Percentiles rank a stretch among this genome's conserved stretches.
These are phyloP conservation scores for Pichia nanzhaoensis DNA, from an alignment of 805 yeast genomes.

Conservation along the genomic window DNA sequence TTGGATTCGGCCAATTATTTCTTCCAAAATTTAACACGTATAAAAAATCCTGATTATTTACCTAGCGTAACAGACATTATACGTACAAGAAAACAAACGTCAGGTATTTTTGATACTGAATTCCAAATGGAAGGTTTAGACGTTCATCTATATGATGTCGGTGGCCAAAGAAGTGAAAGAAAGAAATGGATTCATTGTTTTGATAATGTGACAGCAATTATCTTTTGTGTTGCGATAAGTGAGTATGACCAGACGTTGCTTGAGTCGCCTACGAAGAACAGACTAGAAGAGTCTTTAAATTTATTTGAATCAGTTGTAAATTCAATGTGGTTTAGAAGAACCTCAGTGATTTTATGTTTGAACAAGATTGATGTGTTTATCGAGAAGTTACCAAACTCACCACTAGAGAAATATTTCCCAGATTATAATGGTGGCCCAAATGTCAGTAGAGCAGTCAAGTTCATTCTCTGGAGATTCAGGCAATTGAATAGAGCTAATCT, in stretches of 20 bases:
- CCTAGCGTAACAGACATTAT: slow-evolving; percentile 76
- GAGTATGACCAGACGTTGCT: slow-evolving; percentile 85
- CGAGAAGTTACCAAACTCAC: slow-evolving; percentile 74
- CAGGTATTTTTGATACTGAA: slow-evolving; percentile 81
- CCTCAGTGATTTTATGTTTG: slow-evolving; percentile 78
- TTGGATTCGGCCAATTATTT: slow-evolving; percentile 83
- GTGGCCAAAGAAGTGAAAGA: slow-evolving; percentile 90
- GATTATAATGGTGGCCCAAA: slow-evolving; percentile 89
- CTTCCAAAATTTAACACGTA: slow-evolving; percentile 57
- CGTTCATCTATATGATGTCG: slow-evolving; percentile 74
- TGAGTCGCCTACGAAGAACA: slow-evolving; percentile 69
- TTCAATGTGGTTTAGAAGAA: slow-evolving; percentile 85
- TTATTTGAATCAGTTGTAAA: slow-evolving; percentile 87
- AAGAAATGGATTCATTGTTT: slow-evolving; percentile 95
- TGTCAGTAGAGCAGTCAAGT: slow-evolving; percentile 85
- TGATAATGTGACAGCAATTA: slow-evolving; percentile 82
- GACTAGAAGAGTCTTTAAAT: slow-evolving; percentile 75
- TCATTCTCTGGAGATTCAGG: slow-evolving; percentile 83
- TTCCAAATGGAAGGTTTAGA: slow-evolving; percentile 67
- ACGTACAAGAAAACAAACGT: slow-evolving; percentile 84
- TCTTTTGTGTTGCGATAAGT: slow-evolving; percentile 84
- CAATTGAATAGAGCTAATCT: slow-evolving; percentile 78
- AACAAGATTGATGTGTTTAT: slow-evolving; percentile 89
- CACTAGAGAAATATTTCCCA: slow-evolving; percentile 77
- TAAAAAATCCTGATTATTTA: slow-evolving; percentile 51